Evolutionary conservation across 1,139 yeast species (phyloP).

Genomic region (Hansenula lynferdii): DNA sequence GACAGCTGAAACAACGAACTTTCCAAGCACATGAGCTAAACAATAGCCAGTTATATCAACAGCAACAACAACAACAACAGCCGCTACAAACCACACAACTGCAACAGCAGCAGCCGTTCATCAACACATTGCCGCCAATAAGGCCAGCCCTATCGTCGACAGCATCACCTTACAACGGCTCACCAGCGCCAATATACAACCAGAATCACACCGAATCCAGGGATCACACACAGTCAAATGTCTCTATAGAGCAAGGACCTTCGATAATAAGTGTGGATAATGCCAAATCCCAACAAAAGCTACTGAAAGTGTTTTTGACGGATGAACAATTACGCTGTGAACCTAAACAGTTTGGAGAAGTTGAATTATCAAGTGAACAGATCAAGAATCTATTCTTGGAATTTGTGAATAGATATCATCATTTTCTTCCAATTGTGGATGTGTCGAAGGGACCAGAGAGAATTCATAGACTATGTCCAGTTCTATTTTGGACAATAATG

Average conservation of each 20-base stretch:
- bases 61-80: slow-evolving; percentile 4
- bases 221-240: background rate
- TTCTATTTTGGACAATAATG: slow-evolving; percentile 92
- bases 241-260: slow-evolving; percentile 3
- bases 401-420: slow-evolving; percentile 72
- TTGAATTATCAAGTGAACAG: slow-evolving; percentile 53
- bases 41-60: no score
- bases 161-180: background rate
- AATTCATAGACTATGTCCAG: slow-evolving; percentile 74
- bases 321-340: slow-evolving; percentile 45
- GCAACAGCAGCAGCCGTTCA: slow-evolving; percentile 5
- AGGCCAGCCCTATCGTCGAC: background rate
- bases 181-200: background rate
- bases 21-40: slow-evolving; percentile 13
- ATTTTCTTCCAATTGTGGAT: slow-evolving; percentile 84
- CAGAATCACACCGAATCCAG: background rate
- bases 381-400: slow-evolving; percentile 66
- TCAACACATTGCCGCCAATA: background rate
- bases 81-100: slow-evolving; percentile 5
- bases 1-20: slow-evolving; percentile 16
- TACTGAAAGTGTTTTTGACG: slow-evolving; percentile 24
- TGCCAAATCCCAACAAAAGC: background rate
- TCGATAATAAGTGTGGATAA: slow-evolving; percentile 4
- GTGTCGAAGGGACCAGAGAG: slow-evolving; percentile 76
- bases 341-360: slow-evolving; percentile 64